Evolutionary conservation across 83 land plant species (phyloP).

Genomic region (Diphasiastrum complanatum): DNA sequence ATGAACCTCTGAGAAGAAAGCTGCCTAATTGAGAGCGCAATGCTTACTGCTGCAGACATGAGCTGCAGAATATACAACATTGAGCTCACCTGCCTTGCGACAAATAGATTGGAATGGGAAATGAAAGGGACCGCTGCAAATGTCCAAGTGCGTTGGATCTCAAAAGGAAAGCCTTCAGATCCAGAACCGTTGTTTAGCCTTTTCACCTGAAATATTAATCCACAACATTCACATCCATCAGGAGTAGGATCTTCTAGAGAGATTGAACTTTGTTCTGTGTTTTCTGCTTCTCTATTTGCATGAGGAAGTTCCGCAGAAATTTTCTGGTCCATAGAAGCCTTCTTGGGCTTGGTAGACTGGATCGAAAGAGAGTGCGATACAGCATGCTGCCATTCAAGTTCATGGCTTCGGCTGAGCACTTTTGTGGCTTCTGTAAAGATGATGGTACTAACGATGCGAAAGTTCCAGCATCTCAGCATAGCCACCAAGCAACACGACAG

Average conservation of each 20-base stretch:
- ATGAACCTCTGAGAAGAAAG: slow-evolving; percentile 44
- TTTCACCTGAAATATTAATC: too few species aligned
- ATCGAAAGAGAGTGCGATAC: slow-evolving; percentile 38
- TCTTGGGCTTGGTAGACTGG: slow-evolving; percentile 25
- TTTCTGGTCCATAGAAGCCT: slow-evolving; percentile 25
- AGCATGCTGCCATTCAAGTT: slow-evolving; percentile 89
- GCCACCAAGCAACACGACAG: slow-evolving; percentile 82
- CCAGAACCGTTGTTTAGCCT: too few species aligned
- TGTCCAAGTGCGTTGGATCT: slow-evolving; percentile 32
- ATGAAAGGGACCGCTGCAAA: slow-evolving; percentile 46
- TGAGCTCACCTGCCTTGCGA: slow-evolving; percentile 45
- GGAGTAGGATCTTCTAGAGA: too few species aligned
- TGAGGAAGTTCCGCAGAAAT: slow-evolving; percentile 23
- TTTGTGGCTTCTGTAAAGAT: slow-evolving; percentile 67
- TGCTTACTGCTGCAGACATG: slow-evolving; percentile 46
- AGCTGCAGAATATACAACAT: slow-evolving; percentile 61
- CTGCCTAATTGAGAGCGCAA: slow-evolving; percentile 47
- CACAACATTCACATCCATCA: too few species aligned
- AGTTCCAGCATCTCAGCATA: slow-evolving; percentile 58
- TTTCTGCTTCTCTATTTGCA: not conserved
- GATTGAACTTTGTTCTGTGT: too few species aligned
- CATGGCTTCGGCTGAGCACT: slow-evolving; percentile 69
- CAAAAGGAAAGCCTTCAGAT: too few species aligned
- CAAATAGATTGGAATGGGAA: slow-evolving; percentile 44
- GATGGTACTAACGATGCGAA: slow-evolving; percentile 65